phyloP scores from a whole-genome alignment of 1,284 basidiomycete species.

The Cryptococcus sp. region DNA sequence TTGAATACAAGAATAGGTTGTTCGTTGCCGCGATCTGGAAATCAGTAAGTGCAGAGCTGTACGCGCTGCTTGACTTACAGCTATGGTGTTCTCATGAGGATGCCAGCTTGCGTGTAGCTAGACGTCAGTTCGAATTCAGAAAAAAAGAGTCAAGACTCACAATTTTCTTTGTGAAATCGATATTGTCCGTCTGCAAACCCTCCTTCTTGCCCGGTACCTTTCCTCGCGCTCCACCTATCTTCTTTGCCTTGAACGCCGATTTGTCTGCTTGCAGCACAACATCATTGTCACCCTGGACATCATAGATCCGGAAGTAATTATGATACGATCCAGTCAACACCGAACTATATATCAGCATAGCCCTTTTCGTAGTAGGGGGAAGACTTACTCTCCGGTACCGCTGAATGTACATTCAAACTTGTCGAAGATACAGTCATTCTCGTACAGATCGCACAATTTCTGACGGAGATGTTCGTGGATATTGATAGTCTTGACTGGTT shows the following conservation, averaged over 20 bases:
- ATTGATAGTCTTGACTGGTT: slow-evolving; percentile 94
- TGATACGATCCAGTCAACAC: slow-evolving; percentile 97
- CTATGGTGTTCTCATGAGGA: slow-evolving; percentile 94
- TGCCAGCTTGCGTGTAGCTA: slow-evolving; percentile 90
- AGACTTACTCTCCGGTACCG: slow-evolving; percentile 84
- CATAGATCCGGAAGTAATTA: slow-evolving; percentile 99
- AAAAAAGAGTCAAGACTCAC: slow-evolving; percentile 38
- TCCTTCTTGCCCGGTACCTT: slow-evolving; percentile 74
- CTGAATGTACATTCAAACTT: slow-evolving; percentile 98
- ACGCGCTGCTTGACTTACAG: slow-evolving; percentile 56
- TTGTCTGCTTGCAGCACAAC: slow-evolving; percentile 98
- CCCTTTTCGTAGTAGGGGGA: neutral
- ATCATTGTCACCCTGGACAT: slow-evolving; percentile 83
- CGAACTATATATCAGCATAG: slow-evolving; percentile 56
- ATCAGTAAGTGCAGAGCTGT: slow-evolving; percentile 7
- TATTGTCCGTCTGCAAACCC: slow-evolving; percentile 79
- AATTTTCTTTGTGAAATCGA: slow-evolving; percentile 99
- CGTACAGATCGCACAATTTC: slow-evolving; percentile 97
- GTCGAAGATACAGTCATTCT: slow-evolving; percentile 99
- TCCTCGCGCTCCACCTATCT: slow-evolving; percentile 76
- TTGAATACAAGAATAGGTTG: slow-evolving; percentile 60
- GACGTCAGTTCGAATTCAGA: slow-evolving; percentile 6
- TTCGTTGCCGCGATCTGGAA: slow-evolving; percentile 85
- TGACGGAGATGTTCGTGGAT: slow-evolving; percentile 97
- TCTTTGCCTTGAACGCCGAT: slow-evolving; percentile 99